A percentile compares a stretch with the other conserved stretches of the same genome.
Conservation (phyloP, 768 basidiomycete species). For the Tubosaeta brunneosetosa region DNA sequence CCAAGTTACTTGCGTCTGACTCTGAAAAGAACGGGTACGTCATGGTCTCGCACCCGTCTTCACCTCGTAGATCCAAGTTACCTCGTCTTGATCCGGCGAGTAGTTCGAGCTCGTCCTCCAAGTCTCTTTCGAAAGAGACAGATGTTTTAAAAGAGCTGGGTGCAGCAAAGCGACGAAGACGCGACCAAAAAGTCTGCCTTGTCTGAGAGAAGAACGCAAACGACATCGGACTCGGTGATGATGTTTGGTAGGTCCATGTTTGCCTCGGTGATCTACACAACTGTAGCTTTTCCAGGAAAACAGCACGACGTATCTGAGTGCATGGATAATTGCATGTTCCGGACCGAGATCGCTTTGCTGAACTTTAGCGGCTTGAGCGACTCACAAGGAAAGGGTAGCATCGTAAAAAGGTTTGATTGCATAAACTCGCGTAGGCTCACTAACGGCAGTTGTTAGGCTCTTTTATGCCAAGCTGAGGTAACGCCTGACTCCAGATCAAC, state of each 20-base stretch:
- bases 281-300: constrained; percentile 50
- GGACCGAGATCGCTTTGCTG: constrained; percentile 88
- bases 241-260: constrained; percentile 67
- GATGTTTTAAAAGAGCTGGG: constrained; percentile 26
- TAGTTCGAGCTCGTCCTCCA: constrained; percentile 28
- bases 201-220: constrained; percentile 48
- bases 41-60: constrained; percentile 35
- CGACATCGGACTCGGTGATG: constrained; percentile 71
- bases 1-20: constrained; percentile 25
- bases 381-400: constrained; percentile 59
- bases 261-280: not conserved
- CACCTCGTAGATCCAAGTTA: constrained; percentile 34
- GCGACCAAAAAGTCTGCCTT: constrained; percentile 49
- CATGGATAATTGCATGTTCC: constrained; percentile 99
- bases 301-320: constrained; percentile 99
- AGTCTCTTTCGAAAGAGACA: constrained; percentile 27
- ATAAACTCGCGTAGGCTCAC: not conserved
- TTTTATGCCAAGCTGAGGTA: constrained; percentile 90
- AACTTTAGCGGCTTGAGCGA: constrained; percentile 52
- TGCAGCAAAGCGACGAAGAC: constrained; percentile 18
- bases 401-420: constrained; percentile 68
- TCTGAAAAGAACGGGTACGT: constrained; percentile 43
- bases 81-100: constrained; percentile 28
- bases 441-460: constrained; percentile 38
- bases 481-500: constrained; percentile 39